Base-by-base conservation (phyloP, 2,329 filamentous ascomycete genomes). In the Ramularia endophylla region DNA sequence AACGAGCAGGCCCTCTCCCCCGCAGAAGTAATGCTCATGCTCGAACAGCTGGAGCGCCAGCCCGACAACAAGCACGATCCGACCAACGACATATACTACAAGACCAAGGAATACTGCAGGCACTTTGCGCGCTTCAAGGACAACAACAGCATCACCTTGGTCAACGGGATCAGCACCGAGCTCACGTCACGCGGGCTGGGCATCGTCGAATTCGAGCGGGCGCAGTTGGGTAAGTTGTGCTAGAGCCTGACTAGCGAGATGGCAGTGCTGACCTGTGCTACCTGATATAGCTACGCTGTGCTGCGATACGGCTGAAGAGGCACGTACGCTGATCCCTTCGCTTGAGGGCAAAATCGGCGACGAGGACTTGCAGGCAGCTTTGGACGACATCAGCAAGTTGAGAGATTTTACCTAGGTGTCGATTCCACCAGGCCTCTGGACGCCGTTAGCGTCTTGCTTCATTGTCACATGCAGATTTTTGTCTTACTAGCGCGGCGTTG, bases 41-140 rank as follows among this genome's bases (percentile, higher is more conserved):
- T 98, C 58, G 90, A 90, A 60, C 88, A 88, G 48, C 82, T 95
- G 36, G 79, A 54, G 30, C 43, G 51, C 19, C 41, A 41, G 19
- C 30, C 34, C 38, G 51, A 40, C 30, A 92, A 80, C 45, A 30
- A 13, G 36, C 36, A 41, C 81, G 43, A 42, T 28, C 51, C 47
- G 56, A 88, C 88, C 57, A 64, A 60, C 54, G 64, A 64, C 36
- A 43, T 55, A 41, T 55, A 51, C 47, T 41, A 51, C 47, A 59
- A 58, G 41, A 60, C 55, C 18, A 77, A 88, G 52, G 87, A 89
- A 60, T 97, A 98, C 67, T 80, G 97, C 40, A 88, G 95, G 57
- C 81, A 88, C 49, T 98, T 98, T 67, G 85, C 89, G 13, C 85
- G 92, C 27, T 97, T 97, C 76, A 94, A 95, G 70, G 82, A 92